phyloP scores from a whole-genome alignment of 2,329 filamentous ascomycete species.

The Ophiostoma montium region DNA sequence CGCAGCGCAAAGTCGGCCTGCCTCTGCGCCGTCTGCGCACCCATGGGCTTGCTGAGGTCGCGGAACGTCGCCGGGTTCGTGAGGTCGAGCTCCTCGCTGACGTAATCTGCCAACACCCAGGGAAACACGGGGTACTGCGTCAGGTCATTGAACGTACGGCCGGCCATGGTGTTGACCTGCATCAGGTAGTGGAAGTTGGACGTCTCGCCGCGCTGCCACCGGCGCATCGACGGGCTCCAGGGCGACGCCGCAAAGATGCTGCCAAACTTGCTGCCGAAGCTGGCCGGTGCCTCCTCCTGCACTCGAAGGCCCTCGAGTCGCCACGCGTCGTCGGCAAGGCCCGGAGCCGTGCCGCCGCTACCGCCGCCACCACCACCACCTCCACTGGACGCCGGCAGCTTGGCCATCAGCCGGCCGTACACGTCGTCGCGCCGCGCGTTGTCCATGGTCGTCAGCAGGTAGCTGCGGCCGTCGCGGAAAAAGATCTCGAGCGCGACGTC shows the following conservation, averaged over 20 bases:
- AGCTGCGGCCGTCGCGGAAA: slow-evolving; percentile 92
- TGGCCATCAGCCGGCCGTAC: slow-evolving; percentile 58
- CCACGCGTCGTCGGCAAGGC: slow-evolving; percentile 88
- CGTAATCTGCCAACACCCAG: slow-evolving; percentile 93
- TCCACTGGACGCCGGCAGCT: slow-evolving; percentile 44
- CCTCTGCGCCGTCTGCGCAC: slow-evolving; percentile 65
- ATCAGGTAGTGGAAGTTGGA: slow-evolving; percentile 99
- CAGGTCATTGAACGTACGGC: slow-evolving; percentile 91
- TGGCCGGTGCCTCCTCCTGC: slow-evolving; percentile 42
- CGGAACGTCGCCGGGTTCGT: slow-evolving; percentile 74
- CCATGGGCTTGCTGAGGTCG: slow-evolving; percentile 92
- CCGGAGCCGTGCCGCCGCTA: too few species aligned
- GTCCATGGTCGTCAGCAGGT: slow-evolving; percentile 74
- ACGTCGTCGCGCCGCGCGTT: slow-evolving; percentile 63
- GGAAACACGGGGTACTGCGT: slow-evolving; percentile 98
- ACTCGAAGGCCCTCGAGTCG: slow-evolving; percentile 71
- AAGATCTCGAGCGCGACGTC: slow-evolving; percentile 96
- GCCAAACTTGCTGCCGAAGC: slow-evolving; percentile 75
- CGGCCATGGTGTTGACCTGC: slow-evolving; percentile 95
- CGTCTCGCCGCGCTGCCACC: slow-evolving; percentile 87
- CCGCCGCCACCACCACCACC: too few species aligned
- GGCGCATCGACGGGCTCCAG: slow-evolving; percentile 71
- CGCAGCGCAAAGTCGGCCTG: slow-evolving; percentile 70
- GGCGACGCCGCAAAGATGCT: slow-evolving; percentile 78
- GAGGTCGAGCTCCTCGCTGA: slow-evolving; percentile 80